Evolutionary conservation across 768 basidiomycete genomes (phyloP).

Genomic region (Omphalotus guepiniiformis): DNA sequence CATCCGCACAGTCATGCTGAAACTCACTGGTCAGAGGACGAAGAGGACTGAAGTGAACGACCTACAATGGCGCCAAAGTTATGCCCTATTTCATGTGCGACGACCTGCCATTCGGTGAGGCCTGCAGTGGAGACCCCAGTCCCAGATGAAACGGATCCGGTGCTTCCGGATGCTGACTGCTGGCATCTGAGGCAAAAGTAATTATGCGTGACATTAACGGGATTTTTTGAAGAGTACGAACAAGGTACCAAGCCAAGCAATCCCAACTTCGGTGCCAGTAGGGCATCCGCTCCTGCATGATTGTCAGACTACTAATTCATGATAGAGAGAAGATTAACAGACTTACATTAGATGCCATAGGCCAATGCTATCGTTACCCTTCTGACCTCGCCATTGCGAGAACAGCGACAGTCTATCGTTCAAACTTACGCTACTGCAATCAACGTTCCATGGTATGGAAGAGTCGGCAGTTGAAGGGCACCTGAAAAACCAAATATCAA

Average conservation of each 20-base stretch:
- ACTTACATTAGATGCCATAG: conserved; percentile 88
- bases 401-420: conserved; percentile 74
- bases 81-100: conserved; percentile 81
- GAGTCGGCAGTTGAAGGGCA: conserved; percentile 59
- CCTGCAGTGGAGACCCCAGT: conserved; percentile 79
- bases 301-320: background rate
- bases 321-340: background rate
- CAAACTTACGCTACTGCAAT: conserved; percentile 55
- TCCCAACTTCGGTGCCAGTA: conserved; percentile 78
- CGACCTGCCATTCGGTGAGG: conserved; percentile 76
- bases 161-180: conserved; percentile 41
- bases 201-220: too few relatives aligned
- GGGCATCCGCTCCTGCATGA: conserved; percentile 55
- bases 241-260: conserved; percentile 84
- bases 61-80: conserved; percentile 88
- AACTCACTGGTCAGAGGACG: conserved; percentile 13
- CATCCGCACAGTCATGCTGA: conserved; percentile 66
- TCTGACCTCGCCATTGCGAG: conserved; percentile 75
- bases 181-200: conserved; percentile 44
- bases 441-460: conserved; percentile 69
- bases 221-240: conserved; percentile 34
- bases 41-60: conserved; percentile 15
- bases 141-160: conserved; percentile 60
- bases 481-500: conserved; percentile 24
- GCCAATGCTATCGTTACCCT: conserved; percentile 69